Evolutionary conservation across 2,329 filamentous ascomycete species (phyloP).

Genomic region (Nothopassalora personata): DNA sequence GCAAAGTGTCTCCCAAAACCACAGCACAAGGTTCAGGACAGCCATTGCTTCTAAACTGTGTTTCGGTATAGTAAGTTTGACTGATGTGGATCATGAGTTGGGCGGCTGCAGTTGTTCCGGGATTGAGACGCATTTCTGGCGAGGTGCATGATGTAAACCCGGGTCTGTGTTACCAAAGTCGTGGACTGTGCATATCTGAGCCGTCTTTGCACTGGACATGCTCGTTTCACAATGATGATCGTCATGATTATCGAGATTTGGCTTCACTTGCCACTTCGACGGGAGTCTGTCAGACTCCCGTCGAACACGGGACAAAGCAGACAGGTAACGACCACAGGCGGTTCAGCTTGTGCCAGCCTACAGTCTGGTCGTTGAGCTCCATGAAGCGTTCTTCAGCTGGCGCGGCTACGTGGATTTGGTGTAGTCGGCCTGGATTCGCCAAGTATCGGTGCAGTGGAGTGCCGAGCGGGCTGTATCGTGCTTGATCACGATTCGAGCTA

Average conservation of each 20-base stretch:
- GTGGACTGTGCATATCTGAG: constrained; percentile 10
- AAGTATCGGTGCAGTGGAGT: too few relatives aligned
- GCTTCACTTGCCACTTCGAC: neutral
- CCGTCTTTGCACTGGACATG: neutral
- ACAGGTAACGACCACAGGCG: neutral
- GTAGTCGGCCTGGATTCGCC: too few relatives aligned
- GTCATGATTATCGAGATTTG: neutral
- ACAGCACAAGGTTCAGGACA: neutral
- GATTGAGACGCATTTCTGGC: constrained; percentile 11
- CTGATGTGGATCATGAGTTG: constrained; percentile 6
- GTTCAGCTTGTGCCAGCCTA: neutral
- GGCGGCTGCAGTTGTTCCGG: neutral
- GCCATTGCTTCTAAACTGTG: neutral
- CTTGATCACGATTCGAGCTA: neutral
- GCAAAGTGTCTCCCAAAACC: neutral
- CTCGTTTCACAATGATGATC: neutral
- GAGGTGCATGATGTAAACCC: constrained; percentile 7
- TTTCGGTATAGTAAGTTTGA: neutral
- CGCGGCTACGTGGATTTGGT: too few relatives aligned
- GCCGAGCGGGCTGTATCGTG: neutral
- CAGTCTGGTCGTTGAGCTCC: neutral
- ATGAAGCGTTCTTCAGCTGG: neutral
- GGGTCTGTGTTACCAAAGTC: constrained; percentile 15
- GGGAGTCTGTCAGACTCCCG: neutral
- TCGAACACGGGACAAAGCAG: neutral